Evolutionary conservation across 2,329 filamentous ascomycete species (phyloP), one percentile per base, ranked within the genome.

Genomic region (Hypoxylon sp.): DNA sequence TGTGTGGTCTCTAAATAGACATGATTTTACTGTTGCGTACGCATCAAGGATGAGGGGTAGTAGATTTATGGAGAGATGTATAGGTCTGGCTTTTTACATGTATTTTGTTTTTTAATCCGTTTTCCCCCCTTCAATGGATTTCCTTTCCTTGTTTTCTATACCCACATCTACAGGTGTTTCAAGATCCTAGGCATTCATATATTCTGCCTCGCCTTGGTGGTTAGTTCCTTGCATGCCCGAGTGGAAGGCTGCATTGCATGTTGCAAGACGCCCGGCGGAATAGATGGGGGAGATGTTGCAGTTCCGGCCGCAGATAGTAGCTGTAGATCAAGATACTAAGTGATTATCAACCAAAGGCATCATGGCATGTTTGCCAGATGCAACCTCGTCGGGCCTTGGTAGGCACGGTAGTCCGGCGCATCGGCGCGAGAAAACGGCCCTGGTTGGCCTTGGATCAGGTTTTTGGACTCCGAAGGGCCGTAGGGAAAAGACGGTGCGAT

Each of bases 401-500:
- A 22, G 25, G 44, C 25, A n/a, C 33, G 20, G 13, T 51, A 25
- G 11, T 20, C 33, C 25, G 20, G 44, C 22, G 48, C 37, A n/a
- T 58, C 31, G 13, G 7, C 37, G 17, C 6, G 8, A 30, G 25
- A 33, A 17, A 54, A 37, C 35, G 42, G 20, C 17, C 40, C 17
- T 44, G 8, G 17, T 11, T 58, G 58, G 57, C 51, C 57, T 62
- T 58, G 46, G 20, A 42, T 25, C 46, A 50, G 14, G 53, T 27
- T 48, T 17, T 61, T 46, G 57, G 58, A 61, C 44, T 35, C 49
- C 49, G 54, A 57, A 55, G 55, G 35, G 22, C 42, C 42, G 20
- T 51, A 48, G 51, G 17, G 30, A 44, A 49, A 35, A 51, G 68
- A 67, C 61, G 64, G 70, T 58, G 59, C 50, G 61, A 72, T 72